Conservation (phyloP, 345 rosid genomes). For the Turnera subulata region DNA sequence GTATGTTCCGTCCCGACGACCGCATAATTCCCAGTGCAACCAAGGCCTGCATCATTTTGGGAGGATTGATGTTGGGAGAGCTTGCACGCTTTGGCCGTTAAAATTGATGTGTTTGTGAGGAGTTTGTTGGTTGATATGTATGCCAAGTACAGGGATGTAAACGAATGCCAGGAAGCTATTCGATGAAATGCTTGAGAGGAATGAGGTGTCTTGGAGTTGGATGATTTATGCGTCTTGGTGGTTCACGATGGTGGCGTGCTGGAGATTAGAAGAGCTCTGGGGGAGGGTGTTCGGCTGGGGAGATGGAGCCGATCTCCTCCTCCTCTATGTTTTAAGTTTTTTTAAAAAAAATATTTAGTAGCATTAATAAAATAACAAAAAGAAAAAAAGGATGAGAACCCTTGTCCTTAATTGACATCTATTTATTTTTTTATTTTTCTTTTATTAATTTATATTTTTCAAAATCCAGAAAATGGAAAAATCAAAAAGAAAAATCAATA, state of each 20-base stretch:
- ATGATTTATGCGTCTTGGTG: slow-evolving; percentile 81
- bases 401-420: too few relatives aligned
- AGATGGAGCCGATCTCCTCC: too few relatives aligned
- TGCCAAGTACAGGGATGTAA: slow-evolving; percentile 57
- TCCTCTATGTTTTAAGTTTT: too few relatives aligned
- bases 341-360: too few relatives aligned
- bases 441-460: too few relatives aligned
- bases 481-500: too few relatives aligned
- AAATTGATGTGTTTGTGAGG: slow-evolving; percentile 73
- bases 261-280: slow-evolving; percentile 59
- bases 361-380: too few relatives aligned
- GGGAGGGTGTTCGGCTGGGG: too few relatives aligned
- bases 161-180: slow-evolving; percentile 60
- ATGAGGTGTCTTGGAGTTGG: slow-evolving; percentile 93
- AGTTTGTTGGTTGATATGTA: slow-evolving; percentile 89
- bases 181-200: slow-evolving; percentile 76
- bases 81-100: slow-evolving; percentile 53
- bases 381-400: too few relatives aligned
- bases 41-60: slow-evolving; percentile 67
- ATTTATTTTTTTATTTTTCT: too few relatives aligned
- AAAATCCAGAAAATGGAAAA: too few relatives aligned
- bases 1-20: slow-evolving; percentile 54
- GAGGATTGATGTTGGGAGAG: slow-evolving; percentile 49
- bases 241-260: slow-evolving; percentile 61
- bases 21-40: slow-evolving; percentile 74